These are phyloP conservation scores for Triticum dicoccoides DNA, from an alignment of 176 grass and related monocot species.

Conservation along the genomic window DNA sequence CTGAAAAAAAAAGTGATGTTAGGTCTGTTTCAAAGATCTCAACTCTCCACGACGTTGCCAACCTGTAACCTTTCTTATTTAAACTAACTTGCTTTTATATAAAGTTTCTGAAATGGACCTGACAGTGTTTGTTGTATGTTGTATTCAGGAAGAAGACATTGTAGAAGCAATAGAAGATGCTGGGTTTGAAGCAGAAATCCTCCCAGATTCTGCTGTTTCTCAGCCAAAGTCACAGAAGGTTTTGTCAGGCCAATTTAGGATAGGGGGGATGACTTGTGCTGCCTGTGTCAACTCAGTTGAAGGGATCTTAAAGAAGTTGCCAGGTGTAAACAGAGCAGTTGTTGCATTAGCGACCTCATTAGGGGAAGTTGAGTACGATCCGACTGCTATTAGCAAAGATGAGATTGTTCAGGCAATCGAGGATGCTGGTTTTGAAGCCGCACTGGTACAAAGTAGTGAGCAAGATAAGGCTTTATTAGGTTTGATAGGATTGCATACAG, in stretches of 20 bases:
- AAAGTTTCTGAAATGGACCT: neutral
- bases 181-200: slow-evolving; percentile 88
- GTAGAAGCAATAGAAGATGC: slow-evolving; percentile 86
- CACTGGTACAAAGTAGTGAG: slow-evolving; percentile 73
- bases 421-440: slow-evolving; percentile 92
- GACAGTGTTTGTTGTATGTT: slow-evolving; percentile 31
- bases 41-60: neutral
- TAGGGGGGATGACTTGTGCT: slow-evolving; percentile 92
- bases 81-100: slow-evolving; percentile 17
- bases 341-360: slow-evolving; percentile 80
- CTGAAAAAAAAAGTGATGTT: neutral
- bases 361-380: slow-evolving; percentile 82
- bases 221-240: slow-evolving; percentile 57
- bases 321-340: slow-evolving; percentile 80
- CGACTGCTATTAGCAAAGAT: slow-evolving; percentile 64
- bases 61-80: neutral
- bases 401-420: slow-evolving; percentile 83
- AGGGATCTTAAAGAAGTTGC: slow-evolving; percentile 74
- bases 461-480: slow-evolving; percentile 70
- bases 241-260: slow-evolving; percentile 84
- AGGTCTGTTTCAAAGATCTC: neutral
- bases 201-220: slow-evolving; percentile 63
- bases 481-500: slow-evolving; percentile 46
- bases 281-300: slow-evolving; percentile 94
- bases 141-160: slow-evolving; percentile 78